Evolutionary conservation across 495 filamentous ascomycete genomes (phyloP), one percentile per base, ranked within the genome.

Genomic region (Penicillium atrosanguineum): DNA sequence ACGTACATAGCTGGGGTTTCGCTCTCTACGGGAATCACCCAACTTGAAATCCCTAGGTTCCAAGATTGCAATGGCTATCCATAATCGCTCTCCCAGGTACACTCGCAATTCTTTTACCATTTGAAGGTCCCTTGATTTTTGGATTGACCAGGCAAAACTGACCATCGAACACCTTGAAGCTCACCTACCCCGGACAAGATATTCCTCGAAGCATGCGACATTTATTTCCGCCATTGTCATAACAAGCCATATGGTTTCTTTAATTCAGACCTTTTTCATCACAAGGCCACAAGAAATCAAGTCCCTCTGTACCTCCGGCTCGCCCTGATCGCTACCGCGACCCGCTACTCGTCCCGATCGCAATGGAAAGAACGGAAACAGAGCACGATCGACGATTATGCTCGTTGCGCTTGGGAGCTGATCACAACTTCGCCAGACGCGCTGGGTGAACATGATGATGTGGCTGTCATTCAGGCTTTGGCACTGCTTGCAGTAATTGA

Each of bases 211-310:
- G 60, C 63, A 16, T 60, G 56, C 56, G 51, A 57, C 37, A 50
- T 62, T 9, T 70, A 62, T 48, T 70, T 70, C 48, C 29, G 43
- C 12, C 63, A 62, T 34, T 63, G 56, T 29, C 69, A 71, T 29
- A 68, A 69, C 39, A 62, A 68, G 51, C 66, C 66, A 7, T 71
- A 64, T 46, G 57, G 55, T 14, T 59, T 69, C 40, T 71, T 71
- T 55, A 55, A 64, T 40, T 62, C 63, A 9, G 37, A 44, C 7
- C 46, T 49, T 1, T 69, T 71, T 23, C 52, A 58, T 18, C 47
- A 57, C 25, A 56, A 56, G 7, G 43, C 56, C 18, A 28, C 50
- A 16, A 28, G 44, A 15, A 50, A 51, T 28, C 44, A 20, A 23
- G 43, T 69, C 2, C 66, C 69, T 9, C 39, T 57, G 0, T 52